Evolutionary conservation across 768 basidiomycete species (phyloP), one percentile per base, ranked within the genome.

Genomic region (Rhizopogon roseolus): DNA sequence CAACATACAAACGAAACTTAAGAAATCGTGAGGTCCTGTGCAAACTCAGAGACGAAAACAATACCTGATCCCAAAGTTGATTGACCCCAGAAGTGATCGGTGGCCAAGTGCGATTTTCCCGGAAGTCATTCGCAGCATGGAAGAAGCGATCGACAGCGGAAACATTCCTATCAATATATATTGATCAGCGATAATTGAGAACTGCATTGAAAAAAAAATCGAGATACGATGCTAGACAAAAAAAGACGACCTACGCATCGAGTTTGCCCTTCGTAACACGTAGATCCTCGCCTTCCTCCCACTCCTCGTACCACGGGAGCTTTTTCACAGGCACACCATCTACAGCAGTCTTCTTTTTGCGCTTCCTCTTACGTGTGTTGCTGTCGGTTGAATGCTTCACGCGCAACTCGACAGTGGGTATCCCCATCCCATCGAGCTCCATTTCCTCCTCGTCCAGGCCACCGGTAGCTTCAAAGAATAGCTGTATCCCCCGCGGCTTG

Each of bases 11-110:
- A 16, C 82, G 79, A 61, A 85, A 84, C 88, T 89, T 17, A 6
- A 6, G 60, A 34, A 22, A 6, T 2, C 1, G 5, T 48, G 32
- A 48, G 45, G 45, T 32, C 34, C n/a, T 8, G 19, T 16, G 5
- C 5, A 36, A 48, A 3, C 8, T 19, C 19, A 16, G 16, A 34
- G 3, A 34, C 22, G 7, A 48, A 34, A 52, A 49, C 39, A 41
- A 68, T 62, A 88, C 88, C 67, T 83, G 79, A 57, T 89, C 84
- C 83, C 86, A 91, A 14, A 85, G 70, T 39, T 71, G 70, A 8
- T 68, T 64, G 9, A 79, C 56, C 6, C 66, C 66, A 27, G 63
- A 58, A 1, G 62, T 44, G 41, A 64, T 38, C 3, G 65, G 58
- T 3, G 75, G 72, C 74, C 76, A 77, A 2, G 71, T 62, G 6